A percentile compares a stretch with the other conserved stretches of the same genome.
Evolutionary conservation across 176 grass and related monocot species (phyloP).

Genomic region (Phragmites australis): DNA sequence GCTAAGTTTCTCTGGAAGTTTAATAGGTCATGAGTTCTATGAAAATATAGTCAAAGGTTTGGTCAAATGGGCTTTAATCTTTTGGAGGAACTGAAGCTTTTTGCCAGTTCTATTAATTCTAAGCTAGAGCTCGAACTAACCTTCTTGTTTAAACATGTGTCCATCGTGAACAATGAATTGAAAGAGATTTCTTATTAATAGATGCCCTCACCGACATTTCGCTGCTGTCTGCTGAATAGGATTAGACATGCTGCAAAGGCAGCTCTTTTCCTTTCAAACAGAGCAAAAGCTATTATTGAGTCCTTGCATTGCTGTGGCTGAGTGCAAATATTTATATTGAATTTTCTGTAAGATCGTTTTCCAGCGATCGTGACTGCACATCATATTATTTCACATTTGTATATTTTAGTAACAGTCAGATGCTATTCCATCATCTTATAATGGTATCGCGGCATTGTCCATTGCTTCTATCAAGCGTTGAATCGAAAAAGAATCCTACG

Average conservation of each 20-base stretch:
- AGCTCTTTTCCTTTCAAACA: constrained; percentile 6
- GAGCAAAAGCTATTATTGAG: background rate
- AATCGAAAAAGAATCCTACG: background rate
- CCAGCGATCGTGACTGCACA: background rate
- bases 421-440: background rate
- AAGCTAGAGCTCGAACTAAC: background rate
- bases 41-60: background rate
- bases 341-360: background rate
- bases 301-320: background rate
- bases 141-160: background rate
- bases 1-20: background rate
- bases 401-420: background rate
- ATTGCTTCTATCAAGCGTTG: background rate
- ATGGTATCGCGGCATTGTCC: too few relatives aligned
- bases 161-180: background rate
- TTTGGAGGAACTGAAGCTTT: background rate
- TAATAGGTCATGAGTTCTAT: background rate
- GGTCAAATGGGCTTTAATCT: background rate
- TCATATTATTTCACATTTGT: background rate
- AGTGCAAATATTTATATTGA: background rate
- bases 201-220: constrained; percentile 18
- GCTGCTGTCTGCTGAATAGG: constrained; percentile 4
- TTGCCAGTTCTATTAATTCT: background rate
- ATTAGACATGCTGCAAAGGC: constrained; percentile 5
- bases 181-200: constrained; percentile 13